These are phyloP conservation scores for Fraxinus excelsior DNA, from an alignment of 257 asterid species.

Conservation along the genomic window DNA sequence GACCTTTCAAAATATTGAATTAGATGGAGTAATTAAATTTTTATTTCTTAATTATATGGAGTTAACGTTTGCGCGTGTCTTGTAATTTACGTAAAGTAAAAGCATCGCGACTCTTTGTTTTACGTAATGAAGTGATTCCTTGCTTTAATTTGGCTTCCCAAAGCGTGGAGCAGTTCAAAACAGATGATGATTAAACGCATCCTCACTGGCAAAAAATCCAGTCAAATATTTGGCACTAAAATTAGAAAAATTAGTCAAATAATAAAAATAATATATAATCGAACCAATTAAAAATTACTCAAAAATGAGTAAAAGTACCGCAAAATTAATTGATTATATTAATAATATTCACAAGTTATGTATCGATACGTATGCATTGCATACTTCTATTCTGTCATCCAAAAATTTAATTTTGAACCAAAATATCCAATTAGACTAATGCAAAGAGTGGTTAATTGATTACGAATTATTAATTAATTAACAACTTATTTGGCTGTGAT, in stretches of 20 bases:
- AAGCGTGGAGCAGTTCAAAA: background rate
- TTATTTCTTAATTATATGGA: background rate
- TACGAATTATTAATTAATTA: background rate
- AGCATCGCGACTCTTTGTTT: background rate
- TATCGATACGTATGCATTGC: background rate
- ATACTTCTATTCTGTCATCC: background rate
- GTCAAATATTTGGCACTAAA: too few species aligned
- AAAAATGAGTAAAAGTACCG: background rate
- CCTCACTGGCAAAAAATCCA: background rate
- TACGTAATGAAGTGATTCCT: background rate
- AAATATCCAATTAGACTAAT: background rate
- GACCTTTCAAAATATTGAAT: too few species aligned
- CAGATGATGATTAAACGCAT: background rate
- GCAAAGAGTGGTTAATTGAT: slow-evolving; percentile 5
- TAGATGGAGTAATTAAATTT: too few species aligned
- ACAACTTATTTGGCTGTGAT: background rate
- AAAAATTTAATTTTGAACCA: background rate
- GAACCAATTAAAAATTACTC: background rate
- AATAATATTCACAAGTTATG: background rate
- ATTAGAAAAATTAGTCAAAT: too few species aligned
- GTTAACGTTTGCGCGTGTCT: background rate
- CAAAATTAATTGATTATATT: too few species aligned
- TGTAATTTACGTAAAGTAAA: background rate
- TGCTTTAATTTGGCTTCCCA: background rate
- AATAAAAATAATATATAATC: background rate